Evolutionary conservation across 495 filamentous ascomycete species (phyloP).

Genomic region (Aspergillus carlsbadensis): DNA sequence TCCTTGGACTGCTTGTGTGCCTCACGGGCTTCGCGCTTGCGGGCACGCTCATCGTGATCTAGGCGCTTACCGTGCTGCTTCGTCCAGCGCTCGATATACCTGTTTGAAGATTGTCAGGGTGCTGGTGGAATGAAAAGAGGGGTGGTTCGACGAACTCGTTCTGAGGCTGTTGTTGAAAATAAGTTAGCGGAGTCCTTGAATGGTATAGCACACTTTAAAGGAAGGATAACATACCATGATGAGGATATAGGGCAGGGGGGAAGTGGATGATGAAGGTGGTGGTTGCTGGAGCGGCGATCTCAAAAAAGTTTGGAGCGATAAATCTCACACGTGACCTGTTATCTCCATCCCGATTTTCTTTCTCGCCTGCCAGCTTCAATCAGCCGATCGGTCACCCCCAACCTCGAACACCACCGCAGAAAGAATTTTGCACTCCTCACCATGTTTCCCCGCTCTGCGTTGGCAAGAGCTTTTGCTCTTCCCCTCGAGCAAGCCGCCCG

Average conservation of each 20-base stretch:
- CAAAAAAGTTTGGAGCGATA: slow-evolving; percentile 40
- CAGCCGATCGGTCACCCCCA: background rate
- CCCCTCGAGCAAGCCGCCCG: slow-evolving; percentile 28
- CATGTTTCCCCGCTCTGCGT: slow-evolving; percentile 45
- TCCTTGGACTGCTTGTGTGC: slow-evolving; percentile 79
- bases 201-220: background rate
- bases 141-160: slow-evolving; percentile 59
- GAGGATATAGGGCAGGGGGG: slow-evolving; percentile 10
- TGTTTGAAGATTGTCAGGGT: slow-evolving; percentile 21
- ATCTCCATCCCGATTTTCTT: slow-evolving; percentile 20
- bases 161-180: slow-evolving; percentile 57
- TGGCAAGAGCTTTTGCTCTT: slow-evolving; percentile 37
- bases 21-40: slow-evolving; percentile 87
- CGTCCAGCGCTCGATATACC: slow-evolving; percentile 84
- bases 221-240: slow-evolving; percentile 36
- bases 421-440: slow-evolving; percentile 1
- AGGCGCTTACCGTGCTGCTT: slow-evolving; percentile 80
- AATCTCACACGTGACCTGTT: slow-evolving; percentile 18
- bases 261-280: slow-evolving; percentile 6
- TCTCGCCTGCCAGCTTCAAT: background rate
- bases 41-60: slow-evolving; percentile 87
- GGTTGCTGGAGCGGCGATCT: slow-evolving; percentile 17
- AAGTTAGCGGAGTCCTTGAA: slow-evolving; percentile 2
- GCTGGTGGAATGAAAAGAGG: slow-evolving; percentile 17
- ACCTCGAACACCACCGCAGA: background rate